phyloP scores from a whole-genome alignment of 495 filamentous ascomycete genomes.

The Monascus purpureus region DNA sequence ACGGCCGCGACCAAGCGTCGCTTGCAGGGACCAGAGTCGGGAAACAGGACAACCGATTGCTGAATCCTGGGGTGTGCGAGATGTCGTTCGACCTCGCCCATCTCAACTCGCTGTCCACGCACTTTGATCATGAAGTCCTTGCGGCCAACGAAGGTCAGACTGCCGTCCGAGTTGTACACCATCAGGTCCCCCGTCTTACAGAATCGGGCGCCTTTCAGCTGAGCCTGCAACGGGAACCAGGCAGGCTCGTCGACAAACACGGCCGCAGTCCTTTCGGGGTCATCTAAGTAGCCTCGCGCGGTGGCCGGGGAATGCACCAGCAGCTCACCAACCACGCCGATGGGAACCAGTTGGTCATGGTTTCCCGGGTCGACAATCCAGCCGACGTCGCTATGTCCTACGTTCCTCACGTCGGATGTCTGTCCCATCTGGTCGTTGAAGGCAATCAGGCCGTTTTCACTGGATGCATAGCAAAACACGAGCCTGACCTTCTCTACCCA shows the following conservation, averaged over 20 bases:
- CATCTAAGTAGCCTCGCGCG: constrained; percentile 23
- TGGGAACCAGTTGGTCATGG: constrained; percentile 12
- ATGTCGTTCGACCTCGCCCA: constrained; percentile 1
- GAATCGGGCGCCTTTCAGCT: not conserved
- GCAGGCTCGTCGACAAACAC: constrained; percentile 12
- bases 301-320: constrained; percentile 22
- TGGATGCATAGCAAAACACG: constrained; percentile 29
- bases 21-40: no score
- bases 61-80: no score
- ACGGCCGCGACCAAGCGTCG: no score
- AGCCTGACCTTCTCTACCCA: no score
- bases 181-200: constrained; percentile 1
- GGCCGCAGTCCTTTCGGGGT: constrained; percentile 11
- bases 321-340: constrained; percentile 26
- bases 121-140: constrained; percentile 16
- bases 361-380: constrained; percentile 27
- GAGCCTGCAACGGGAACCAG: constrained; percentile 1
- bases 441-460: constrained; percentile 23
- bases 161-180: not conserved
- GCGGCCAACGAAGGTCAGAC: constrained; percentile 10
- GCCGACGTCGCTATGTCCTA: constrained; percentile 16
- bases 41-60: no score
- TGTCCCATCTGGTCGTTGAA: no score
- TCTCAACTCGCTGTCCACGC: constrained; percentile 1
- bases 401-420: not conserved